Evolutionary conservation across 768 basidiomycete genomes (phyloP), one percentile per base, ranked within the genome.

Genomic region (Lactifluus rugatus): DNA sequence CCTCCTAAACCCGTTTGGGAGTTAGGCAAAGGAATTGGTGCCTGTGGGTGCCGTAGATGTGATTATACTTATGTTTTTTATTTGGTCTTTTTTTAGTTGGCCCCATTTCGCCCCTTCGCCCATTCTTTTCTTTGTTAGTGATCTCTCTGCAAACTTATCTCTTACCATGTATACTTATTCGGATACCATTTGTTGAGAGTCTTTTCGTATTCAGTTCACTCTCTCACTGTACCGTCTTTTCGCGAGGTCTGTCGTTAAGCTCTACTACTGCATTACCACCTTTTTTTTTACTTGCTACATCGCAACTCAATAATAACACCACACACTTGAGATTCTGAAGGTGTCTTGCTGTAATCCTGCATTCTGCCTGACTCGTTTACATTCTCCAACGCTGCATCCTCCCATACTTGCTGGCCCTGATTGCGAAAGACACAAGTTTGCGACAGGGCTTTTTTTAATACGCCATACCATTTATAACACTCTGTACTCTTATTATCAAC

Each of bases 91-190:
- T 31, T 31, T 31, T 31, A 31, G 5, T 46, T 47, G 32, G 26
- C 32, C 34, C 52, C 37, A 47, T n/a, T 52, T 47, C n/a, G 14
- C 45, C 23, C 49, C 26, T 45, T n/a, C 42, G 3, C 32, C 14
- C 37, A 5, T 54, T 50, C 57, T 39, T 48, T n/a, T 17, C 17
- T 34, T 34, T 53, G 6, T 52, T 60, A 6, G 26, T 39, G 23
- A 44, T 45, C 31, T 39, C 25, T 39, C 48, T 52, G 16, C 52
- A 52, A 17, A 36, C 10, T 52, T 50, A 54, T 49, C 49, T 39
- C 47, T 51, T 54, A 21, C n/a, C 49, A 26, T 60, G 59, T 60
- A 56, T 47, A 60, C 59, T 56, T 55, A 60, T 60, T 48, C 46
- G 44, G 58, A 60, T 60, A 60, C 49, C 58, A 42, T 46, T 26